Evolutionary conservation across 164 flowering plant species (phyloP).

Genomic region (Houttuynia cordata): DNA sequence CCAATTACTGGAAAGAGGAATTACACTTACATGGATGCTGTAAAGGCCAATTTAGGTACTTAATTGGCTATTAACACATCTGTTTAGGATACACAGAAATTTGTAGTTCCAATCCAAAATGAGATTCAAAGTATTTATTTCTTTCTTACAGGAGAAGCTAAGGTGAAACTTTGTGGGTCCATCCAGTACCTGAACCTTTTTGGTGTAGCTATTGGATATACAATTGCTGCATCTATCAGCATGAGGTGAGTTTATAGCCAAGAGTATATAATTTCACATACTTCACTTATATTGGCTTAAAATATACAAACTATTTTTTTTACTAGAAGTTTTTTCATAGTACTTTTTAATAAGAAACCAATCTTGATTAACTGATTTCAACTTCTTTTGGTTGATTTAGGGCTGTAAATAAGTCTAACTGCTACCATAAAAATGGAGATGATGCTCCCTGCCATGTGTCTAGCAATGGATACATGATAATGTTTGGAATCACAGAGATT

Average conservation of each 20-base stretch:
- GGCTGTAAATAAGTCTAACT: slow-evolving; percentile 65
- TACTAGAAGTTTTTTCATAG: too few species aligned
- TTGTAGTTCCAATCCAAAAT: neutral
- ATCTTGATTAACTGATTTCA: neutral
- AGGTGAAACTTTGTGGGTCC: slow-evolving; percentile 43
- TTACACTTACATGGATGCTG: slow-evolving; percentile 60
- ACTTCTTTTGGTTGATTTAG: slow-evolving; percentile 12
- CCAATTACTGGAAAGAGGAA: slow-evolving; percentile 38
- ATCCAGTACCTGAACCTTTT: slow-evolving; percentile 55
- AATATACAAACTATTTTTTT: too few species aligned
- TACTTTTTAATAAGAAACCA: too few species aligned
- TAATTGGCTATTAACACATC: neutral
- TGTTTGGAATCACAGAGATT: slow-evolving; percentile 58
- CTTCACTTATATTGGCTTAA: too few species aligned
- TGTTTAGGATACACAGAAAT: neutral
- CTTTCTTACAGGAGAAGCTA: slow-evolving; percentile 24
- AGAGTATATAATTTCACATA: neutral
- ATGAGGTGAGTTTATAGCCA: slow-evolving; percentile 40
- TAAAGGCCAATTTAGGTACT: slow-evolving; percentile 43
- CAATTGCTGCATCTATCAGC: slow-evolving; percentile 67
- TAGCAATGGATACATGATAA: slow-evolving; percentile 71
- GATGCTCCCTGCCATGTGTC: slow-evolving; percentile 50
- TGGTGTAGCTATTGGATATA: slow-evolving; percentile 67
- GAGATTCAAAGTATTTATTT: neutral
- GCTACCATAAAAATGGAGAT: slow-evolving; percentile 45